phyloP scores from a whole-genome alignment of 208 protist species.

The Tritrichomonas musculus region DNA sequence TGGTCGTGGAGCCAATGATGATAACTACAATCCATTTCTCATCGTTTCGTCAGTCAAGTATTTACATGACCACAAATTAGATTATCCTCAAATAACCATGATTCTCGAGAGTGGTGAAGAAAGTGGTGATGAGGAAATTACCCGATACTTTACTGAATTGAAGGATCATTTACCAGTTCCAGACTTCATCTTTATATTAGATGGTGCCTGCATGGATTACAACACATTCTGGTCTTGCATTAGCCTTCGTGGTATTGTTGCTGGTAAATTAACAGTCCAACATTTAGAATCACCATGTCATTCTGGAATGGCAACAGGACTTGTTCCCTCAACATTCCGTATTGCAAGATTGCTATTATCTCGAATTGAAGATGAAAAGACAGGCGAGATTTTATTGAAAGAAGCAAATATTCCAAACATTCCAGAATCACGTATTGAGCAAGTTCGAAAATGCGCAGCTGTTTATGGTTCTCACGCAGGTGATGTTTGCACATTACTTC shows the following conservation, averaged over 20 bases:
- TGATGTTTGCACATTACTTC: slow-evolving; percentile 47
- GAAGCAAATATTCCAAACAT: slow-evolving; percentile 71
- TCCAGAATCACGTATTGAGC: slow-evolving; percentile 56
- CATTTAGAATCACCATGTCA: slow-evolving; percentile 72
- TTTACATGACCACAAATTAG: slow-evolving; percentile 65
- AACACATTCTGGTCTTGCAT: slow-evolving; percentile 81
- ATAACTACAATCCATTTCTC: slow-evolving; percentile 71
- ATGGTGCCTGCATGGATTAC: slow-evolving; percentile 78
- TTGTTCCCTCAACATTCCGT: slow-evolving; percentile 81
- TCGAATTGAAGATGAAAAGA: slow-evolving; percentile 73
- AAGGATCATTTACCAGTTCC: slow-evolving; percentile 63
- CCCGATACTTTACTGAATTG: slow-evolving; percentile 65
- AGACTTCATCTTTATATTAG: slow-evolving; percentile 77
- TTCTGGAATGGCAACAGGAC: slow-evolving; percentile 69
- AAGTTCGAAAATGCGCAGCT: slow-evolving; percentile 50
- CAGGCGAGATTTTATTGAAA: slow-evolving; percentile 67
- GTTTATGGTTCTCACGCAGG: slow-evolving; percentile 44
- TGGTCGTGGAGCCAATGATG: slow-evolving; percentile 72
- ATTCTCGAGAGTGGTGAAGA: slow-evolving; percentile 78
- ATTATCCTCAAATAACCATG: slow-evolving; percentile 65
- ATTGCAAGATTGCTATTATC: slow-evolving; percentile 68
- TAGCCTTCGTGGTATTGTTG: slow-evolving; percentile 71
- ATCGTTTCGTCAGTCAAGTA: slow-evolving; percentile 64
- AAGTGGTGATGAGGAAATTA: slow-evolving; percentile 66
- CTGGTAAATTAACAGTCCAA: slow-evolving; percentile 66